A percentile compares a stretch with the other conserved stretches of the same genome.
Conservation (phyloP, 2,329 filamentous ascomycete genomes). For the Fusarium torreyae region DNA sequence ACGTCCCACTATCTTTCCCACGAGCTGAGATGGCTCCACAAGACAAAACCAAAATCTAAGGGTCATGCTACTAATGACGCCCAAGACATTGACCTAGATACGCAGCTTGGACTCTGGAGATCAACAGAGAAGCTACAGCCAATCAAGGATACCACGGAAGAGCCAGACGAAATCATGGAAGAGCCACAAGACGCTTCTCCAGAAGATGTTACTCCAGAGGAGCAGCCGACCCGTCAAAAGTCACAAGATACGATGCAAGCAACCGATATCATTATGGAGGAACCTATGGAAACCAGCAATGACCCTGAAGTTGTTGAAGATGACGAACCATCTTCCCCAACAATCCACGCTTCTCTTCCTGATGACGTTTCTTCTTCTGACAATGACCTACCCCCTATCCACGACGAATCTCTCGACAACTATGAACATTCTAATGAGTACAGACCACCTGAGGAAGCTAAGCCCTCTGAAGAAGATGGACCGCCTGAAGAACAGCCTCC, state of each 20-base stretch:
- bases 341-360: background rate
- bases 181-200: background rate
- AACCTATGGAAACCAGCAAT: background rate
- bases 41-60: constrained; percentile 26
- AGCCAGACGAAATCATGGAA: background rate
- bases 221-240: background rate
- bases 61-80: background rate
- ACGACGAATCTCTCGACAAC: background rate
- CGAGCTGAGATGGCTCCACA: constrained; percentile 40
- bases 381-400: background rate
- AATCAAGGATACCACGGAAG: background rate
- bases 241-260: background rate
- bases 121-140: constrained; percentile 10
- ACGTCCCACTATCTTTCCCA: background rate
- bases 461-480: background rate
- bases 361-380: background rate
- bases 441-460: too few relatives aligned
- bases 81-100: background rate
- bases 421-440: background rate
- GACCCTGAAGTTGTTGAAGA: background rate
- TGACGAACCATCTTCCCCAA: background rate
- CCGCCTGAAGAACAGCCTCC: background rate
- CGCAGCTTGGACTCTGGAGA: background rate
- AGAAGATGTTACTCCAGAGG: background rate
- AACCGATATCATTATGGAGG: background rate